These are phyloP conservation scores for Priceomyces carsonii DNA, from an alignment of 805 yeast species.

Conservation along the genomic window DNA sequence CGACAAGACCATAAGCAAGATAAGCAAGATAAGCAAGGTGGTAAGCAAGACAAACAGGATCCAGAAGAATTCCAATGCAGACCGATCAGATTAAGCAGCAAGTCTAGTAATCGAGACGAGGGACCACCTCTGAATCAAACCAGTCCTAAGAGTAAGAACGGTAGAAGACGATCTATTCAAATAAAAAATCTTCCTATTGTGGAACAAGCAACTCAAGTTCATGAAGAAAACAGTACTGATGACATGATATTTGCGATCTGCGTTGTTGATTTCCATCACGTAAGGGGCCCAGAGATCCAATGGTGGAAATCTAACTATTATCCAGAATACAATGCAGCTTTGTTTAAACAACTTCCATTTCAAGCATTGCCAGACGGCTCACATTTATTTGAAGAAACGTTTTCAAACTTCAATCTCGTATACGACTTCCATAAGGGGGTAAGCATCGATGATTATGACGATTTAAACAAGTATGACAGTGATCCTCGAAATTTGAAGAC, in stretches of 20 bases:
- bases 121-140: slow-evolving; percentile 7
- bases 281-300: slow-evolving; percentile 92
- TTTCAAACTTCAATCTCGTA: slow-evolving; percentile 82
- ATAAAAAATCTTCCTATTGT: slow-evolving; percentile 39
- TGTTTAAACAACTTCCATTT: slow-evolving; percentile 89
- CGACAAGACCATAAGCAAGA: slow-evolving; percentile 16
- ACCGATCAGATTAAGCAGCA: slow-evolving; percentile 32
- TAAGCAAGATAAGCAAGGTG: slow-evolving; percentile 6
- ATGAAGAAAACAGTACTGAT: slow-evolving; percentile 8
- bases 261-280: slow-evolving; percentile 89
- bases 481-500: slow-evolving; percentile 55
- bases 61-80: slow-evolving; percentile 37
- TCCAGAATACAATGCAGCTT: slow-evolving; percentile 32
- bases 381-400: slow-evolving; percentile 90
- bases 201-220: slow-evolving; percentile 6
- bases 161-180: slow-evolving; percentile 27
- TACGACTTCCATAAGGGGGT: slow-evolving; percentile 56
- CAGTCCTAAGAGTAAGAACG: slow-evolving; percentile 9
- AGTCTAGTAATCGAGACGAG: slow-evolving; percentile 1
- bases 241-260: slow-evolving; percentile 76
- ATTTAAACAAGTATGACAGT: slow-evolving; percentile 30
- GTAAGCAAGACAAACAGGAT: slow-evolving; percentile 3
- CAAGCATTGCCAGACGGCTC: slow-evolving; percentile 97
- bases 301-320: slow-evolving; percentile 67
- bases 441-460: slow-evolving; percentile 47